These are phyloP conservation scores for Yamadazyma sp. DNA, from an alignment of 805 yeast species.

Conservation along the genomic window DNA sequence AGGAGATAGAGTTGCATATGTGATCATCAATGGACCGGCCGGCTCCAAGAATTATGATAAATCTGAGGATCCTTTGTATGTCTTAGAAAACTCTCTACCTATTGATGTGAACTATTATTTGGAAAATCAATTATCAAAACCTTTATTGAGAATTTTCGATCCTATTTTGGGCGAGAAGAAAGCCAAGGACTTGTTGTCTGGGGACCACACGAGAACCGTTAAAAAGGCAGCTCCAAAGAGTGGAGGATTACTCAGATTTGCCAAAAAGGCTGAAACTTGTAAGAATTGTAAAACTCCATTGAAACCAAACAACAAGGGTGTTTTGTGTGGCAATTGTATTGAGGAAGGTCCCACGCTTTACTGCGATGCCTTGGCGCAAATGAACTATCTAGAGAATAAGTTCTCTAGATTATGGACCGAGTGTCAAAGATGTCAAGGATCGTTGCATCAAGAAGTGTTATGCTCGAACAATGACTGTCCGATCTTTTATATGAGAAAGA, in stretches of 20 bases:
- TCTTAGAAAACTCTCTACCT: slow-evolving; percentile 86
- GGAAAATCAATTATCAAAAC: slow-evolving; percentile 90
- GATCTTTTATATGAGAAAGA: slow-evolving; percentile 93
- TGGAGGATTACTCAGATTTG: slow-evolving; percentile 90
- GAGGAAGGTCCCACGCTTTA: slow-evolving; percentile 79
- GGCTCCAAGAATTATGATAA: slow-evolving; percentile 90
- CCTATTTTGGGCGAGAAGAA: slow-evolving; percentile 88
- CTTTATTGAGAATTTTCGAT: slow-evolving; percentile 88
- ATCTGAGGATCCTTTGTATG: slow-evolving; percentile 95
- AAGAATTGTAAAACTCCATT: slow-evolving; percentile 86
- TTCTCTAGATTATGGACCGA: slow-evolving; percentile 95
- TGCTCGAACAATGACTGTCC: slow-evolving; percentile 97
- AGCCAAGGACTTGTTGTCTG: slow-evolving; percentile 77
- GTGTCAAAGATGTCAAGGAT: slow-evolving; percentile 97
- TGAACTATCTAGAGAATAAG: slow-evolving; percentile 76
- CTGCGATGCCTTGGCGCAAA: slow-evolving; percentile 74
- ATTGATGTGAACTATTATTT: slow-evolving; percentile 93
- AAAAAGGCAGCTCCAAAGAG: slow-evolving; percentile 70
- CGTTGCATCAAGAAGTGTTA: slow-evolving; percentile 90
- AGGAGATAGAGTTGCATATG: slow-evolving; percentile 98
- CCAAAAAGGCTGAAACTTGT: slow-evolving; percentile 85
- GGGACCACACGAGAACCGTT: slow-evolving; percentile 80
- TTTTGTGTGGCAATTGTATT: slow-evolving; percentile 78
- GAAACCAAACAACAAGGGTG: slow-evolving; percentile 57
- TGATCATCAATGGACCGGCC: slow-evolving; percentile 67